These are phyloP conservation scores for Narthecium ossifragum DNA, from an alignment of 106 monocot genomes.

Conservation along the genomic window DNA sequence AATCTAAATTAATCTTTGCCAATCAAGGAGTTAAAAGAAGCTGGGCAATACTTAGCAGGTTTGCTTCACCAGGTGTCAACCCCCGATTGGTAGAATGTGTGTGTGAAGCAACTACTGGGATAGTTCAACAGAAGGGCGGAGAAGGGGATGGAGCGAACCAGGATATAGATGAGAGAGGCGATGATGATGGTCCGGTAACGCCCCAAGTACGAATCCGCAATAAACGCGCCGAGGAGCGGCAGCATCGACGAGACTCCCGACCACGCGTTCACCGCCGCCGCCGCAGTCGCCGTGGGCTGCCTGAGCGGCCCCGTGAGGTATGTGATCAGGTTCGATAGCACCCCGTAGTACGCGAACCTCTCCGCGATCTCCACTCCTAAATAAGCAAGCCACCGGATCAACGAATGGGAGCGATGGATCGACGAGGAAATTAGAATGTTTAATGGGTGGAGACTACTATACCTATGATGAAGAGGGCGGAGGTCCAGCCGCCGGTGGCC, in stretches of 20 bases:
- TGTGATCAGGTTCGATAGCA: constrained; percentile 49
- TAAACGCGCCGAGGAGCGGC: constrained; percentile 42
- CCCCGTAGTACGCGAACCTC: constrained; percentile 53
- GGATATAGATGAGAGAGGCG: constrained; percentile 41
- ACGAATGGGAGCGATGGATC: too few species aligned
- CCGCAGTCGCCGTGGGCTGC: constrained; percentile 42
- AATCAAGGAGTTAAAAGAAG: too few species aligned
- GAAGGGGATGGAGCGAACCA: constrained; percentile 19
- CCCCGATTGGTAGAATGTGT: too few species aligned
- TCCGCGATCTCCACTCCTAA: constrained; percentile 48
- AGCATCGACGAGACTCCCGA: constrained; percentile 26
- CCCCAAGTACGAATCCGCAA: constrained; percentile 59
- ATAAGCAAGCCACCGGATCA: not conserved
- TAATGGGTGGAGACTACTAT: too few species aligned
- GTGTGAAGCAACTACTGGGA: too few species aligned
- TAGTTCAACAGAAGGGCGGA: too few species aligned
- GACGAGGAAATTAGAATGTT: not conserved
- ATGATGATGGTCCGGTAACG: constrained; percentile 44
- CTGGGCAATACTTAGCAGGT: too few species aligned
- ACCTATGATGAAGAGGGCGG: constrained; percentile 48
- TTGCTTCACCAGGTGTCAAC: too few species aligned
- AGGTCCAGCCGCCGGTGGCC: constrained; percentile 31
- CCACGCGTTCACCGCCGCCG: constrained; percentile 54
- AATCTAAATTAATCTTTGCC: too few species aligned
- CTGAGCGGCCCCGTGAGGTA: constrained; percentile 50